Evolutionary conservation across 192 early-diverging fungal genomes (phyloP).

Genomic region (Rhizophagus clarus): DNA sequence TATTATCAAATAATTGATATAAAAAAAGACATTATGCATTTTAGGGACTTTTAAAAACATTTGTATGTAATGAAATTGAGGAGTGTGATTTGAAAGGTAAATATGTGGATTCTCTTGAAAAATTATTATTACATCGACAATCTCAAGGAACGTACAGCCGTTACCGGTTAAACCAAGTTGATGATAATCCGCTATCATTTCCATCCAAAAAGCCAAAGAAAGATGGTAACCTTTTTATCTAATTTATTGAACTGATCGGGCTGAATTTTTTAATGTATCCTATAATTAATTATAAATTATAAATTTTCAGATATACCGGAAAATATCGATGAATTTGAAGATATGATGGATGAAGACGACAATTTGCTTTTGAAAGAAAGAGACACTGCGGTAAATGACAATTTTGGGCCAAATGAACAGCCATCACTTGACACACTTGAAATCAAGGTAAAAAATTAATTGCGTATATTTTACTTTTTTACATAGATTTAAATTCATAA

Average conservation of each 20-base stretch:
- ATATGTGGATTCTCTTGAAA: conserved; percentile 41
- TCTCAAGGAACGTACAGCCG: conserved; percentile 46
- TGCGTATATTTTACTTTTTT: background rate
- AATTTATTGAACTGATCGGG: background rate
- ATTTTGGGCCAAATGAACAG: conserved; percentile 43
- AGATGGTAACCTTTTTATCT: conserved; percentile 33
- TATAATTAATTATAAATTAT: background rate
- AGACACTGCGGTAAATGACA: conserved; percentile 32
- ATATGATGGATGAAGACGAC: background rate
- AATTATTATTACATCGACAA: conserved; percentile 42
- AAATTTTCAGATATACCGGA: background rate
- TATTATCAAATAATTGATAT: background rate
- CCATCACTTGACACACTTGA: conserved; percentile 41
- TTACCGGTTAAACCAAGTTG: conserved; percentile 47
- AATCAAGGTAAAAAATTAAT: conserved; percentile 32
- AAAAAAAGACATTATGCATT: background rate
- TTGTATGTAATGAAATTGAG: conserved; percentile 37
- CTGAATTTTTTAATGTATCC: background rate
- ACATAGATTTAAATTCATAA: conserved; percentile 4
- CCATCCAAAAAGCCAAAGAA: conserved; percentile 31
- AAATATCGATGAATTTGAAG: background rate
- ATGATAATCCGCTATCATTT: conserved; percentile 43
- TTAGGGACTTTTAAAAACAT: conserved; percentile 42
- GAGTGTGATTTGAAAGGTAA: conserved; percentile 47
- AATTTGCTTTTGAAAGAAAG: conserved; percentile 19